Evolutionary conservation across 1,284 basidiomycete species (phyloP).

Genomic region (Inonotus obliquus): DNA sequence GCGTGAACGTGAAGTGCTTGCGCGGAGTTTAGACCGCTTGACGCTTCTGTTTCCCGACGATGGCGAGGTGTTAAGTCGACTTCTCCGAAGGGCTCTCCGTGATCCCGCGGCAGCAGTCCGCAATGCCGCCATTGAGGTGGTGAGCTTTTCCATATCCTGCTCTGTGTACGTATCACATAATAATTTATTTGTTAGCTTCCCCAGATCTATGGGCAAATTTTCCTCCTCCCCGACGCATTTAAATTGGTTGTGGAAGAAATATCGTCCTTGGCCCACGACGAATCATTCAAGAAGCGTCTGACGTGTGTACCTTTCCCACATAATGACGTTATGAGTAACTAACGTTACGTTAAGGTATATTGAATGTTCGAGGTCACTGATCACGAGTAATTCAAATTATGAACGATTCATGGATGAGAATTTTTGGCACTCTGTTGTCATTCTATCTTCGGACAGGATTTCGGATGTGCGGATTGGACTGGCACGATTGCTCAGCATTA

Average conservation of each 20-base stretch:
- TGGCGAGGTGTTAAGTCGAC: conserved; percentile 29
- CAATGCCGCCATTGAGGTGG: conserved; percentile 65
- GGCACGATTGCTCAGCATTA: conserved; percentile 58
- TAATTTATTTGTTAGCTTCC: conserved; percentile 29
- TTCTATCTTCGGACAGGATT: conserved; percentile 66
- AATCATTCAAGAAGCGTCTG: conserved; percentile 65
- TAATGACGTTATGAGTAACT: conserved; percentile 13
- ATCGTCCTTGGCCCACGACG: conserved; percentile 47
- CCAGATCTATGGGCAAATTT: conserved; percentile 45
- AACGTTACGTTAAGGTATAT: conserved; percentile 29
- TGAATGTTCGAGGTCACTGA: conserved; percentile 31
- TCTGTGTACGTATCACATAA: too few relatives aligned
- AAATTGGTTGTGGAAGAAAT: conserved; percentile 47
- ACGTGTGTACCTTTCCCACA: conserved; percentile 46
- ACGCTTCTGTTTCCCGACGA: conserved; percentile 31
- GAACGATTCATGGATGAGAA: conserved; percentile 45
- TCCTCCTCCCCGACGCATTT: conserved; percentile 34
- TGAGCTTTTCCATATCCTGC: conserved; percentile 32
- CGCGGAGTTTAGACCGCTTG: conserved; percentile 51
- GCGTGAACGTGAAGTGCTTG: conserved; percentile 76
- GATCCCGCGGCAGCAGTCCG: conserved; percentile 84
- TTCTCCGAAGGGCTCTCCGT: conserved; percentile 64
- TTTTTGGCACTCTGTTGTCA: conserved; percentile 55
- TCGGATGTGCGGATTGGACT: conserved; percentile 86
- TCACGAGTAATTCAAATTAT: conserved; percentile 29